These are phyloP conservation scores for Pseudopediastrum boryanum DNA, from an alignment of 139 green algal species.

Conservation along the genomic window DNA sequence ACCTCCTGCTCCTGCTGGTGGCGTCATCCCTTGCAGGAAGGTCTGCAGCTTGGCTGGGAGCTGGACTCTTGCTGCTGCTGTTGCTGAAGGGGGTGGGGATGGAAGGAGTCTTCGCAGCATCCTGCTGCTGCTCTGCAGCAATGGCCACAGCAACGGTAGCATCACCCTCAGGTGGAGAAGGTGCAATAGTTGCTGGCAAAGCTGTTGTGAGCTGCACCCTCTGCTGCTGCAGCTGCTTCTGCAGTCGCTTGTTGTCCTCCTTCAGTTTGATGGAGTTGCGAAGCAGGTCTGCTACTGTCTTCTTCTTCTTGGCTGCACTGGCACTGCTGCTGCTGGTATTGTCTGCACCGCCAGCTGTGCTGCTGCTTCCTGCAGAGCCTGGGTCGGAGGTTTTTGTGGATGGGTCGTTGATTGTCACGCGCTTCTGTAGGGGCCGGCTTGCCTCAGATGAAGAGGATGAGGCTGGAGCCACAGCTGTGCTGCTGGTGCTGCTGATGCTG, in stretches of 20 bases:
- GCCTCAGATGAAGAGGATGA: too few species aligned
- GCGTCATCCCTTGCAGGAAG: not conserved
- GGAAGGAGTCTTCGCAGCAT: too few species aligned
- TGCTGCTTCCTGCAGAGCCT: slow-evolving; percentile 8
- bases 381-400: not conserved
- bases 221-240: slow-evolving; percentile 15
- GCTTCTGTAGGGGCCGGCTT: not conserved
- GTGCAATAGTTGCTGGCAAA: not conserved
- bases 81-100: too few species aligned
- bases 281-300: slow-evolving; percentile 31
- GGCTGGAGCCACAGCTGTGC: not conserved
- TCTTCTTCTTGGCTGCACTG: not conserved
- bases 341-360: not conserved
- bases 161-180: not conserved
- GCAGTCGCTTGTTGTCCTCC: slow-evolving; percentile 23
- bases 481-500: slow-evolving; percentile 5
- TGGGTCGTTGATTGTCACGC: not conserved
- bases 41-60: too few species aligned
- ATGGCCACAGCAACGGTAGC: not conserved
- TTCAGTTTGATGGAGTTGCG: slow-evolving; percentile 30
- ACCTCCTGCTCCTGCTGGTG: too few species aligned
- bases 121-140: slow-evolving; percentile 5
- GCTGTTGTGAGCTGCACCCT: slow-evolving; percentile 1
- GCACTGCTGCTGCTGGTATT: not conserved
- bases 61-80: too few species aligned